Conservation (phyloP, 106 monocot genomes). For the Dactylorhiza incarnata region DNA sequence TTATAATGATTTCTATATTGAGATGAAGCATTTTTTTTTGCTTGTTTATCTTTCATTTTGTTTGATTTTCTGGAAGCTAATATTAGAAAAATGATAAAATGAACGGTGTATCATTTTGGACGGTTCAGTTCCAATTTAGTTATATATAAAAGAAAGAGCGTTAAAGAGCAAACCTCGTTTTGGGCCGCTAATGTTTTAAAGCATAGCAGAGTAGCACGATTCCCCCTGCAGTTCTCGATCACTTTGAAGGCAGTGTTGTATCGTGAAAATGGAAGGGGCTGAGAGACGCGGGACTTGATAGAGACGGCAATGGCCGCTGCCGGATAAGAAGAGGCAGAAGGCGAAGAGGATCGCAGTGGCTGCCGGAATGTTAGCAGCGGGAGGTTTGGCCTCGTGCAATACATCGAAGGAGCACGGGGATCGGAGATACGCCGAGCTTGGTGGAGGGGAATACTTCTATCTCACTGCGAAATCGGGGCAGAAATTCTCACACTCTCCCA, state of each 20-base stretch:
- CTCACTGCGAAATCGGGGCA: neutral
- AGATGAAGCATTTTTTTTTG: no score
- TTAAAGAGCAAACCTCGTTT: slow-evolving; percentile 4
- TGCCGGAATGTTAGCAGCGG: neutral
- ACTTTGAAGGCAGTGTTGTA: neutral
- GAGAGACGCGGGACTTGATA: neutral
- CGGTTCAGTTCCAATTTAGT: no score
- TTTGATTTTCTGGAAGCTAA: no score
- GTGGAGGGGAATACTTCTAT: neutral
- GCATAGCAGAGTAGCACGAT: neutral
- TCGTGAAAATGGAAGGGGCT: neutral
- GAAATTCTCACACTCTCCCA: neutral
- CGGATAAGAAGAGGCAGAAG: neutral
- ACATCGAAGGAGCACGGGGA: neutral
- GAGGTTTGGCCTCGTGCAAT: neutral
- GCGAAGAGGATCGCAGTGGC: neutral
- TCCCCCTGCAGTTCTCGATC: neutral
- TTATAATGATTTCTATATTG: no score
- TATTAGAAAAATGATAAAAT: no score
- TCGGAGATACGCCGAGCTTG: neutral
- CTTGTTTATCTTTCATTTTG: no score
- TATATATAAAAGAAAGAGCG: neutral
- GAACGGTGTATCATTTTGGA: no score
- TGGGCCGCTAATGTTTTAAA: neutral
- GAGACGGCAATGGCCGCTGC: neutral